phyloP scores from a whole-genome alignment of 2,329 filamentous ascomycete species.

The Cercospora zeae-maydis region DNA sequence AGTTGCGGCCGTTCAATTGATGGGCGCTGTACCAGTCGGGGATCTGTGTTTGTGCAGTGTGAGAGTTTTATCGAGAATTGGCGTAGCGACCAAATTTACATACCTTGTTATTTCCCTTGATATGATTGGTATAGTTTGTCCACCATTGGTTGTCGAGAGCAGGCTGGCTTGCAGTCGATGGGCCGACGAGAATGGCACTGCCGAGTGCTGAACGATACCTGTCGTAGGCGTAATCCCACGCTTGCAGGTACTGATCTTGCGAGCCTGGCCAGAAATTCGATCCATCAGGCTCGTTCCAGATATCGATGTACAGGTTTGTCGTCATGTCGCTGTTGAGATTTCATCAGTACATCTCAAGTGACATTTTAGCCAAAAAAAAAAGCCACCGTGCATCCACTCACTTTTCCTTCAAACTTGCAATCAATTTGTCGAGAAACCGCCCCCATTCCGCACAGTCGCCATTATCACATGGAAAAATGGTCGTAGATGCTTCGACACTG shows the following conservation, averaged over 20 bases:
- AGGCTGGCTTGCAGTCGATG: not conserved
- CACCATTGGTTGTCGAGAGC: not conserved
- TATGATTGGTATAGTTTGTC: not conserved
- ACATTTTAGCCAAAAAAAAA: not conserved
- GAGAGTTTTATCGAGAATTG: no score
- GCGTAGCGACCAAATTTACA: no score
- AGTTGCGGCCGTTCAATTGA: not conserved
- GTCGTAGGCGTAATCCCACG: not conserved
- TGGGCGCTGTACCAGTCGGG: constrained; percentile 1
- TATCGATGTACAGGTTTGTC: not conserved
- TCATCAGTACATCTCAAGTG: not conserved
- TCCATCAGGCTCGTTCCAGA: not conserved
- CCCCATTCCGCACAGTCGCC: not conserved
- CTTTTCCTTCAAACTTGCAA: not conserved
- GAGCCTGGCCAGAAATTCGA: not conserved
- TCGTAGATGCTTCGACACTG: not conserved
- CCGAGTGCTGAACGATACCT: not conserved
- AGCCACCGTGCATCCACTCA: not conserved
- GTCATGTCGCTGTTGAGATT: not conserved
- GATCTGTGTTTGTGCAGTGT: not conserved
- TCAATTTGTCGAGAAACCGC: not conserved
- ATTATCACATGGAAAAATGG: not conserved
- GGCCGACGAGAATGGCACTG: not conserved
- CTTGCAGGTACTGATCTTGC: not conserved
- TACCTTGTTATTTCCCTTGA: not conserved